Conservation (phyloP, 768 basidiomycete species). For the Peribolospora kevripleyi region DNA sequence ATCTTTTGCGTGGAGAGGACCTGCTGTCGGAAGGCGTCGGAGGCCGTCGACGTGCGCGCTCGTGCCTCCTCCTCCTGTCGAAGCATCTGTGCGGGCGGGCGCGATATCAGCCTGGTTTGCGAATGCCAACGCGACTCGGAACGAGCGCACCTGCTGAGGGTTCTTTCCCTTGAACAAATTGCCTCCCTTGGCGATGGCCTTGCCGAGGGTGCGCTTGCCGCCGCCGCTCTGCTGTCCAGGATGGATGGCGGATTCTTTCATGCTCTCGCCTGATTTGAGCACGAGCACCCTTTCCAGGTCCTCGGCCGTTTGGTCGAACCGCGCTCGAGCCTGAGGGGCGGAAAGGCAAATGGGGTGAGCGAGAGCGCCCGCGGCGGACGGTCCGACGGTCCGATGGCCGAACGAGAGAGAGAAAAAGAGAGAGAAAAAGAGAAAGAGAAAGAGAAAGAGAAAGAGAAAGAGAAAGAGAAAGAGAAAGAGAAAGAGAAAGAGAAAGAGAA, state of each 20-base stretch:
- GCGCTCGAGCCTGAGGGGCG: constrained; percentile 32
- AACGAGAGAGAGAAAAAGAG: too few species aligned
- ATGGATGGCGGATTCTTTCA: constrained; percentile 31
- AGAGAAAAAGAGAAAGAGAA: neutral
- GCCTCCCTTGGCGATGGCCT: constrained; percentile 76
- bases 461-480: neutral
- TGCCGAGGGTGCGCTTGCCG: constrained; percentile 64
- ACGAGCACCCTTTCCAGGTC: constrained; percentile 78
- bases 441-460: neutral
- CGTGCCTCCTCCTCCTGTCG: constrained; percentile 88
- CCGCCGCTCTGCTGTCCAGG: constrained; percentile 36
- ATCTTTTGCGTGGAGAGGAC: constrained; percentile 69
- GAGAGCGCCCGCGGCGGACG: neutral
- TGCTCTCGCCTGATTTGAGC: constrained; percentile 81
- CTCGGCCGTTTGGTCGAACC: constrained; percentile 71
- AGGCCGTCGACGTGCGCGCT: constrained; percentile 53
- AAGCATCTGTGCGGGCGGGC: constrained; percentile 33
- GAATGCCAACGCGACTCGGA: neutral
- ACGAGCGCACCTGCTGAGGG: constrained; percentile 42
- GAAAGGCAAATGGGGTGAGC: neutral
- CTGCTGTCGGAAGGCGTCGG: constrained; percentile 72
- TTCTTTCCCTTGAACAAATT: constrained; percentile 76
- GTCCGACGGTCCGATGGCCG: neutral
- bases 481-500: neutral
- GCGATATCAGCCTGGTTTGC: too few species aligned